Base-by-base conservation (phyloP, 768 basidiomycete species). In the Pleurotus djamor region DNA sequence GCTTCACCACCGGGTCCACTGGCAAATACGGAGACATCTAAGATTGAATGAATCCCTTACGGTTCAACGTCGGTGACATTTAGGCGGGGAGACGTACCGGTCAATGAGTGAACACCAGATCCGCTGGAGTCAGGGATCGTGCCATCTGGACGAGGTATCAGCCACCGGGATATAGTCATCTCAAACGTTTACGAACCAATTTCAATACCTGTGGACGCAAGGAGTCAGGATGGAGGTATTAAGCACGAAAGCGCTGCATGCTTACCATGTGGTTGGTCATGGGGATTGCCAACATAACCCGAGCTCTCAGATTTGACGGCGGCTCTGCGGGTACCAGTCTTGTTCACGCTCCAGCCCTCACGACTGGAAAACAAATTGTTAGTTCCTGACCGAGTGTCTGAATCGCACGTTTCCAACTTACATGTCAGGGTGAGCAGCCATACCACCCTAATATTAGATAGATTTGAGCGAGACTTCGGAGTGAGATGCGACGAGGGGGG, bases 21-120 rank as follows among this genome's bases (percentile, higher is more conserved):
- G 4, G 77, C 76, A 61, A 77, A 79, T 37, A 79, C 75, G 52
- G 78, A 76, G 5, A 79, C 77, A 60, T 79, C 77, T 72, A 57
- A 48, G 41, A 16, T 6, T 28, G 48, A 49, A 36, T 32, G 60
- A 41, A 32, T 50, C 28, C 21, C 16, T 33, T 32, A 35, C 17
- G 12, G 49, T 3, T 36, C 34, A 38, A 12, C n/a, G 4, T 16
- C 3, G 4, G 38, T 41, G n/a, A 33, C 28, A 28, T 28, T 28
- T 28, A 28, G 21, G 3, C 21, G 21, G 21, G 10, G 9, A 14
- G 4, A 66, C 65, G 17, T 49, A 75, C 74, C 74, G 52, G 71
- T 71, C 14, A 79, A 64, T 5, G 76, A 79, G 61, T 79, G 77
- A 0, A 79, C 77, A 12, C 77, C 78, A 74, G 6, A 65, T 14